Conservation (phyloP, 2,329 filamentous ascomycete genomes). For the Claviceps sorghi region DNA sequence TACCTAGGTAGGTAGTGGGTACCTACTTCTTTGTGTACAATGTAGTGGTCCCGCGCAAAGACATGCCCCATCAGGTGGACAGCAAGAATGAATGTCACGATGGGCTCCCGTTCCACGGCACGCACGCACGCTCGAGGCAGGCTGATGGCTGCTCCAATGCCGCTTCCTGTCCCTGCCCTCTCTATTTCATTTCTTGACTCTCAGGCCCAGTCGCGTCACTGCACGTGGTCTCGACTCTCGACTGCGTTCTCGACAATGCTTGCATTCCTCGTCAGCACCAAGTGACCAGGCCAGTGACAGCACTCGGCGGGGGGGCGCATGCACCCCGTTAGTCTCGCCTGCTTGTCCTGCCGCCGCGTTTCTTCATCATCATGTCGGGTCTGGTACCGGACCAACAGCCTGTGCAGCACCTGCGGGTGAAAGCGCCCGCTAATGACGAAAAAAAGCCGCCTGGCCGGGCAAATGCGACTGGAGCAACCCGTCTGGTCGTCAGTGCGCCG, state of each 20-base stretch:
- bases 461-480: too few species aligned
- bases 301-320: background rate
- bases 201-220: background rate
- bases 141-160: background rate
- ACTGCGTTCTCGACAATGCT: too few species aligned
- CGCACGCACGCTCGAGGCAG: background rate
- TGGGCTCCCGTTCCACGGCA: background rate
- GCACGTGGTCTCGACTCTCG: too few species aligned
- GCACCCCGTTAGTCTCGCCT: background rate
- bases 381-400: background rate
- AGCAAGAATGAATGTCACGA: constrained; percentile 5
- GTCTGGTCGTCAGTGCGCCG: too few species aligned
- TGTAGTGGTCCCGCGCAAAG: background rate
- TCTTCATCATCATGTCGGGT: too few species aligned
- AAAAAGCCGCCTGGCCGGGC: background rate
- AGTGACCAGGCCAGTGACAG: background rate
- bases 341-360: background rate
- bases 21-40: too few species aligned
- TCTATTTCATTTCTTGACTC: background rate
- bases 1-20: too few species aligned
- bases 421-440: background rate
- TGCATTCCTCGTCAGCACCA: too few species aligned
- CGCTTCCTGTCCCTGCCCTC: constrained; percentile 2
- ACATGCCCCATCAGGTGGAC: background rate
- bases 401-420: background rate